Conservation (phyloP, 495 filamentous ascomycete species). For the Aspergillus wentii region DNA sequence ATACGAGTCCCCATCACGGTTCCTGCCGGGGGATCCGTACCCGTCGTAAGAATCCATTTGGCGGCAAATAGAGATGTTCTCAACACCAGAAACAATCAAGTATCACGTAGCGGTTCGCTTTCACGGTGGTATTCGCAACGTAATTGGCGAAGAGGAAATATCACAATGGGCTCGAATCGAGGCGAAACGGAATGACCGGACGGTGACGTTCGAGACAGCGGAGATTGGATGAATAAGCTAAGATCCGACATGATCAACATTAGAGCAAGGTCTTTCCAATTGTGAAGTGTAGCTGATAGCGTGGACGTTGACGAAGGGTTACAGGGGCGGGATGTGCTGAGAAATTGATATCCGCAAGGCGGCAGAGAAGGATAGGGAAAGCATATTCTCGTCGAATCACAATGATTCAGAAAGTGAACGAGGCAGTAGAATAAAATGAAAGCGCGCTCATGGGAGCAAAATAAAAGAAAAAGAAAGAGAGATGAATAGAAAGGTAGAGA, state of each 20-base stretch:
- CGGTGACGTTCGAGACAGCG: constrained; percentile 5
- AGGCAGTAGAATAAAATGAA: constrained; percentile 13
- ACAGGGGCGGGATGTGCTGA: constrained; percentile 11
- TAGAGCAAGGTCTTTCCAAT: constrained; percentile 26
- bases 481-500: constrained; percentile 11
- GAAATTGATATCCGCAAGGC: constrained; percentile 4
- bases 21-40: constrained; percentile 35
- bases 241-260: constrained; percentile 36
- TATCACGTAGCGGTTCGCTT: constrained; percentile 1
- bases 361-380: constrained; percentile 6
- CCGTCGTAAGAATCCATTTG: constrained; percentile 43
- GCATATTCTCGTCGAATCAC: constrained; percentile 12
- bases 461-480: constrained; percentile 6
- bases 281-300: constrained; percentile 15
- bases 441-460: constrained; percentile 14
- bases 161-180: too few species aligned
- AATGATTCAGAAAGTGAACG: constrained; percentile 14
- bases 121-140: constrained; percentile 1
- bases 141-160: too few species aligned
- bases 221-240: constrained; percentile 27
- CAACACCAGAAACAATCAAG: too few species aligned
- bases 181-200: background rate
- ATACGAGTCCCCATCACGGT: constrained; percentile 35
- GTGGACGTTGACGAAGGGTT: constrained; percentile 16
- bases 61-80: background rate